Evolutionary conservation across 139 green algal species (phyloP).

Genomic region (Chlamydomonas urium): DNA sequence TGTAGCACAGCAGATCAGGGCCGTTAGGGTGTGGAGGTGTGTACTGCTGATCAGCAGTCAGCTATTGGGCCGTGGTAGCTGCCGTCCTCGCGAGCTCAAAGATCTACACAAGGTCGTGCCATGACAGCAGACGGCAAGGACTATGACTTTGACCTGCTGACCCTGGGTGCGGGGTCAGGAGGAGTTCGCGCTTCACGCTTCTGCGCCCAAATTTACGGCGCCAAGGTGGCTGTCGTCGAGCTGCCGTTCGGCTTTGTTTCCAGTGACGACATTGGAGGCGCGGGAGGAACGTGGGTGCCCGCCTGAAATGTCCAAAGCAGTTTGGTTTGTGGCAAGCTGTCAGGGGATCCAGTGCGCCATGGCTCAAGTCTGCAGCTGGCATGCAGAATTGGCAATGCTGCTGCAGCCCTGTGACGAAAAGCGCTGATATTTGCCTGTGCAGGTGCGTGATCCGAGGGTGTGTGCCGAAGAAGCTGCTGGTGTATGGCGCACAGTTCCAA

Average conservation of each 20-base stretch:
- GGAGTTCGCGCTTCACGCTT: constrained; percentile 10
- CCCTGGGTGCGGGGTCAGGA: constrained; percentile 87
- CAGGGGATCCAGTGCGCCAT: background rate
- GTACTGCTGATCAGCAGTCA: too few species aligned
- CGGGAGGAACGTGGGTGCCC: constrained; percentile 76
- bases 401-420: too few species aligned
- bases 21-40: too few species aligned
- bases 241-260: constrained; percentile 86
- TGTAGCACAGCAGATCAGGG: too few species aligned
- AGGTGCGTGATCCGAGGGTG: constrained; percentile 96
- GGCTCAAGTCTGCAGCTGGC: background rate
- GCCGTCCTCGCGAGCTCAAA: too few species aligned
- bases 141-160: constrained; percentile 88
- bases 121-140: too few species aligned
- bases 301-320: background rate
- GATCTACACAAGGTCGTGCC: too few species aligned
- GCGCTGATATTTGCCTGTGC: background rate
- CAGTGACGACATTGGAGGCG: constrained; percentile 69
- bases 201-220: background rate
- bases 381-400: too few species aligned
- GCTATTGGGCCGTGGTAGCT: too few species aligned
- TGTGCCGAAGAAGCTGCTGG: constrained; percentile 98
- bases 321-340: too few species aligned
- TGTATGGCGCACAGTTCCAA: constrained; percentile 64
- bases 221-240: constrained; percentile 77